These are phyloP conservation scores for Colletotrichum tamarilloi DNA, from an alignment of 2,329 filamentous ascomycete genomes.

Conservation along the genomic window DNA sequence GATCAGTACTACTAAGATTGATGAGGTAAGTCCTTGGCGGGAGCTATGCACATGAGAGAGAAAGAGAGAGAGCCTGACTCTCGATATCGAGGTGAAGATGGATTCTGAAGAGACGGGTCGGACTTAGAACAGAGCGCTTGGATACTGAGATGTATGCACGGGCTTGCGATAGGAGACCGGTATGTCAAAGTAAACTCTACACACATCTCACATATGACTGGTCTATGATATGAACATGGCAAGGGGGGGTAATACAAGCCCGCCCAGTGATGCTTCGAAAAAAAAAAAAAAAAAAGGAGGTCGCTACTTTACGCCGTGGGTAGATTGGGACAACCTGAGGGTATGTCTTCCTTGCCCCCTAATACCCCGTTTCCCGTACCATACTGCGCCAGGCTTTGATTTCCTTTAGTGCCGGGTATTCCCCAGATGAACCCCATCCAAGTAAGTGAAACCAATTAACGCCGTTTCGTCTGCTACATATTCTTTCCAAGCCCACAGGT, in stretches of 20 bases:
- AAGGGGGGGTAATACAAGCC: background rate
- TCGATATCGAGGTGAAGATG: too few relatives aligned
- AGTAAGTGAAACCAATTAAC: background rate
- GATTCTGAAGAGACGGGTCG: too few relatives aligned
- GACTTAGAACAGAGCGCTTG: background rate
- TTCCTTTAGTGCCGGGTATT: constrained; percentile 7
- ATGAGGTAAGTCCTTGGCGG: too few relatives aligned
- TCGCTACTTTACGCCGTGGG: background rate
- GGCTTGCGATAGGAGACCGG: background rate
- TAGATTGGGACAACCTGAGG: background rate
- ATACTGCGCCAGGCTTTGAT: background rate
- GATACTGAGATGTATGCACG: background rate
- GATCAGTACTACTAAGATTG: too few relatives aligned
- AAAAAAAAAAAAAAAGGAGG: background rate
- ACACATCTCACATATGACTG: background rate
- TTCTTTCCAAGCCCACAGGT: background rate
- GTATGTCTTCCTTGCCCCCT: background rate
- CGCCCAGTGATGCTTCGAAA: background rate
- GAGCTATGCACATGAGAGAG: too few relatives aligned
- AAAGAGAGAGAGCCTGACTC: too few relatives aligned
- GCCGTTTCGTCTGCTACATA: background rate
- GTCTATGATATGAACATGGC: background rate
- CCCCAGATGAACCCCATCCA: constrained; percentile 8
- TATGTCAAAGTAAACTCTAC: background rate
- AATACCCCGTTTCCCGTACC: background rate